Conservation (phyloP, 1,139 yeast species). For the Geotrichum europaeum region DNA sequence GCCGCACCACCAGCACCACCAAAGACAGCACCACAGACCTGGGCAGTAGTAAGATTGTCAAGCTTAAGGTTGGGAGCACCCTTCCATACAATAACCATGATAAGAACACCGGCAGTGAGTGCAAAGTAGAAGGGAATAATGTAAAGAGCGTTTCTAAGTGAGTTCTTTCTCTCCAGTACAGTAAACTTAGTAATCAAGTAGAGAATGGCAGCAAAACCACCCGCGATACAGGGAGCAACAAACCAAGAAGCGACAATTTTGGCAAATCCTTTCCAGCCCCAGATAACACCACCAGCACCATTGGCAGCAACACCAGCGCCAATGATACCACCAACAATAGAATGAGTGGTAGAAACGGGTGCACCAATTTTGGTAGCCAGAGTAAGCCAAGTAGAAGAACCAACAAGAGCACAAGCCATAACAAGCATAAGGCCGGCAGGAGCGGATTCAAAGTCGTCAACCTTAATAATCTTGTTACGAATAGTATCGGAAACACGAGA, state of each 20-base stretch:
- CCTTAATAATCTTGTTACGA: conserved; percentile 54
- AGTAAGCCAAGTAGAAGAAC: conserved; percentile 68
- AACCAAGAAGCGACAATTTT: conserved; percentile 78
- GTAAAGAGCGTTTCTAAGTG: conserved; percentile 50
- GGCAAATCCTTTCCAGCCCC: conserved; percentile 76
- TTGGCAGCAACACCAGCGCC: conserved; percentile 73
- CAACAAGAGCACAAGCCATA: conserved; percentile 70
- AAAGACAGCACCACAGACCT: conserved; percentile 51
- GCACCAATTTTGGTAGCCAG: conserved; percentile 61
- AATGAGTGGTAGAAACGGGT: conserved; percentile 77
- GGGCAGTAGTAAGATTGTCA: conserved; percentile 45
- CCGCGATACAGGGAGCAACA: conserved; percentile 71
- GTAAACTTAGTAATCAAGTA: conserved; percentile 54
- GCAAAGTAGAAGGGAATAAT: conserved; percentile 60
- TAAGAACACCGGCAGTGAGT: conserved; percentile 54
- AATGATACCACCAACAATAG: conserved; percentile 70
- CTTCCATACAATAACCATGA: conserved; percentile 59
- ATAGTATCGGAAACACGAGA: conserved; percentile 66
- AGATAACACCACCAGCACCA: conserved; percentile 50
- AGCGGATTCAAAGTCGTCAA: conserved; percentile 43
- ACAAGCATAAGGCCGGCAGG: conserved; percentile 70
- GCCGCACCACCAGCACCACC: conserved; percentile 59
- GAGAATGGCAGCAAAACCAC: conserved; percentile 52
- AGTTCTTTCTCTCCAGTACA: conserved; percentile 55
- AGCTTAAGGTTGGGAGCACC: conserved; percentile 65